A percentile compares a stretch with the other conserved stretches of the same genome.
Conservation (phyloP, 2,329 filamentous ascomycete species). For the Ophioceras dolichostomum region DNA sequence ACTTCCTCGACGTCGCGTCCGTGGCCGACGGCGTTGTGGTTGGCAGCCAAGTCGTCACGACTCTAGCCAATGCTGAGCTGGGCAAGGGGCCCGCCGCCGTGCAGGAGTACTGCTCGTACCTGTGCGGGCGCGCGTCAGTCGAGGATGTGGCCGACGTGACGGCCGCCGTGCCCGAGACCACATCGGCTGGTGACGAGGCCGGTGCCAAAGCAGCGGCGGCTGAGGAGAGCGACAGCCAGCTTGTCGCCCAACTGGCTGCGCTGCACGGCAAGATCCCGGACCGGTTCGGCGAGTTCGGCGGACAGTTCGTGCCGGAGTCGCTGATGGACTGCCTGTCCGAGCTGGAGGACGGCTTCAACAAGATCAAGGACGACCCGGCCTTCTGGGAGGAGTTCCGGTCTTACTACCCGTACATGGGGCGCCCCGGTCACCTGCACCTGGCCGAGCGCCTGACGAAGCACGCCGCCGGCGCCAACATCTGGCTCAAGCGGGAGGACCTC, state of each 20-base stretch:
- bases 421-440: constrained; percentile 81
- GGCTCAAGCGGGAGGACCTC: constrained; percentile 93
- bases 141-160: constrained; percentile 12
- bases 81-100: constrained; percentile 51
- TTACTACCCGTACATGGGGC: constrained; percentile 95
- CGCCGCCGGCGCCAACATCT: constrained; percentile 89
- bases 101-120: constrained; percentile 72
- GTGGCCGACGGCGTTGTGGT: constrained; percentile 93
- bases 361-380: constrained; percentile 71
- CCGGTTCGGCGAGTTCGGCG: constrained; percentile 90
- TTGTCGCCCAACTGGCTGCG: constrained; percentile 76
- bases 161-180: constrained; percentile 34
- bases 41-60: constrained; percentile 86
- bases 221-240: constrained; percentile 35
- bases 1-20: constrained; percentile 74
- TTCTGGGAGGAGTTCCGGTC: constrained; percentile 98
- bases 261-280: constrained; percentile 71
- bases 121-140: constrained; percentile 32
- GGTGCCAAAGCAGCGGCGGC: constrained; percentile 44
- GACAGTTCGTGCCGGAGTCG: constrained; percentile 94
- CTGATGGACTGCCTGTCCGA: constrained; percentile 93
- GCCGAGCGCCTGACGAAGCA: constrained; percentile 80
- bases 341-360: constrained; percentile 82
- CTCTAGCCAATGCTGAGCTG: constrained; percentile 54
- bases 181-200: constrained; percentile 32